These are phyloP conservation scores for Strobilomyces dryophilus DNA, from an alignment of 768 basidiomycete genomes.

Conservation along the genomic window DNA sequence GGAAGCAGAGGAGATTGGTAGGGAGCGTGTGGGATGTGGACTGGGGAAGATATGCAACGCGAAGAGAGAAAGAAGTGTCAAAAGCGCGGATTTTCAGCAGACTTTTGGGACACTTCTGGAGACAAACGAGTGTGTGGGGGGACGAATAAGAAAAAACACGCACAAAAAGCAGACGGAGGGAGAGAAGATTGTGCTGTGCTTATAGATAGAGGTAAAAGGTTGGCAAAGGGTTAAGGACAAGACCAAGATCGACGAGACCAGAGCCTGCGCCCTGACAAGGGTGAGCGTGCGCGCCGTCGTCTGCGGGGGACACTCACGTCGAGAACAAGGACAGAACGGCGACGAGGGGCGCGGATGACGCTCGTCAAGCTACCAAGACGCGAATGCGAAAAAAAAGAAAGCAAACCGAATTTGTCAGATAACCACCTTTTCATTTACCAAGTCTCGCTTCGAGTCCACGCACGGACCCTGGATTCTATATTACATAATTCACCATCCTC, in stretches of 20 bases:
- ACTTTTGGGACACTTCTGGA: conserved; percentile 26
- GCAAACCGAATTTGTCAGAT: conserved; percentile 12
- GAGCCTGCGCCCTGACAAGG: conserved; percentile 21
- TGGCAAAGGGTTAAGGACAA: conserved; percentile 33
- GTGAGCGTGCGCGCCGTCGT: conserved; percentile 3
- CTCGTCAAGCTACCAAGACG: conserved; percentile 18
- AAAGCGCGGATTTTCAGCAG: conserved; percentile 26
- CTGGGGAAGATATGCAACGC: conserved; percentile 27
- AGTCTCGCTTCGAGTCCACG: conserved; percentile 11
- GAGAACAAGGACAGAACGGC: conserved; percentile 13
- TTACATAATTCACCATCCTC: conserved; percentile 17
- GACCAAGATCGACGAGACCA: conserved; percentile 33
- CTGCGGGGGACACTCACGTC: conserved; percentile 20
- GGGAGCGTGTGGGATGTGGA: conserved; percentile 42
- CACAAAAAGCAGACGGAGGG: conserved; percentile 35
- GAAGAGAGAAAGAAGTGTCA: conserved; percentile 18
- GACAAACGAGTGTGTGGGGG: conserved; percentile 30
- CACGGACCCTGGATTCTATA: conserved; percentile 25
- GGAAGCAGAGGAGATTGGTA: conserved; percentile 32
- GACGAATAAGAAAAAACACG: conserved; percentile 34
- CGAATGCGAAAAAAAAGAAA: conserved; percentile 18
- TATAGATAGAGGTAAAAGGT: conserved; percentile 37
- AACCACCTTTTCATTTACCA: conserved; percentile 10
- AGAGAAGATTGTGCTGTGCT: conserved; percentile 35
- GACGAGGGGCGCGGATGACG: conserved; percentile 10